These are phyloP conservation scores for Fusarium duplospermum DNA, from an alignment of 2,329 filamentous ascomycete genomes.

Conservation along the genomic window DNA sequence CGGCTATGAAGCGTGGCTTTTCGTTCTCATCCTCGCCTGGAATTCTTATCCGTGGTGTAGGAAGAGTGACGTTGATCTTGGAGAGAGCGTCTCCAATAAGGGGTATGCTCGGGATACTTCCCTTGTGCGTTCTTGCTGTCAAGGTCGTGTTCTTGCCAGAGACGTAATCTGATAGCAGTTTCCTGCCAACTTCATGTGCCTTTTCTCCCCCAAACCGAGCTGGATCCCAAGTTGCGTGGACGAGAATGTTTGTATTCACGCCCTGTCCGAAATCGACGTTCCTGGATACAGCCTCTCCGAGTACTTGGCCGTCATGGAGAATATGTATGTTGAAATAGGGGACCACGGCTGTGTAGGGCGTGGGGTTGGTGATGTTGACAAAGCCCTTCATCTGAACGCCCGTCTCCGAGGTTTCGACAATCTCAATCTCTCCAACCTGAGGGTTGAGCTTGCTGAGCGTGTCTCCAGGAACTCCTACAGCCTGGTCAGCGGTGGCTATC, in stretches of 20 bases:
- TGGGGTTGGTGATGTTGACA: conserved; percentile 91
- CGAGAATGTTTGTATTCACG: conserved; percentile 75
- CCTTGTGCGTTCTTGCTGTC: conserved; percentile 76
- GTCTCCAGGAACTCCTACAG: conserved; percentile 68
- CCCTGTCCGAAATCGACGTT: conserved; percentile 75
- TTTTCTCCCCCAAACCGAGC: conserved; percentile 67
- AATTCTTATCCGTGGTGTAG: conserved; percentile 74
- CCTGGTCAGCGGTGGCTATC: conserved; percentile 48
- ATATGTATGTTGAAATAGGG: conserved; percentile 84
- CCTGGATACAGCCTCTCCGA: conserved; percentile 79
- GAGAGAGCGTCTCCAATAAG: conserved; percentile 79
- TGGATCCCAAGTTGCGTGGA: conserved; percentile 82
- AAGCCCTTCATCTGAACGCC: conserved; percentile 77
- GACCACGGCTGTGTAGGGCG: conserved; percentile 83
- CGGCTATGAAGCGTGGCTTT: conserved; percentile 78
- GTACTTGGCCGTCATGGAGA: conserved; percentile 75
- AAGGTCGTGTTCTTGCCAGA: conserved; percentile 89
- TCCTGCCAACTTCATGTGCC: conserved; percentile 71
- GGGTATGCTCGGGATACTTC: conserved; percentile 80
- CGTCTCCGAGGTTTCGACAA: conserved; percentile 77
- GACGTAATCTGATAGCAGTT: conserved; percentile 85
- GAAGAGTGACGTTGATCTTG: conserved; percentile 75
- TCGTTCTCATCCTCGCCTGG: conserved; percentile 60
- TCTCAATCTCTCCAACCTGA: conserved; percentile 75
- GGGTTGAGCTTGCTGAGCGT: conserved; percentile 64